These are phyloP conservation scores for Phaeoacremonium minimum DNA, from an alignment of 2,329 filamentous ascomycete genomes.

Conservation along the genomic window DNA sequence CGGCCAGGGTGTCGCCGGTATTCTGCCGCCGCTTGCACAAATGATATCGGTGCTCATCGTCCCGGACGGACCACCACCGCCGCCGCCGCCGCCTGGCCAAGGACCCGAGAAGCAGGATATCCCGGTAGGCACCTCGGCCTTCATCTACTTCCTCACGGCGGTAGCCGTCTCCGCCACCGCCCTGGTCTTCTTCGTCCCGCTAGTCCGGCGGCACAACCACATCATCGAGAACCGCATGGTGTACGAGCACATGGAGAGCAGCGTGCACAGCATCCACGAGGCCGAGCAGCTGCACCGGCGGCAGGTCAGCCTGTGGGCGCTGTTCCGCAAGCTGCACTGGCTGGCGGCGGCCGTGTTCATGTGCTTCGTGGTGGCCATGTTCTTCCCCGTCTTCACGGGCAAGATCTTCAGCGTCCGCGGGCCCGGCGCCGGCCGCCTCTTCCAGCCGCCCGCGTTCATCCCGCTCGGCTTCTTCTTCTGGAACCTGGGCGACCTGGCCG, in stretches of 20 bases:
- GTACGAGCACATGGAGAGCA: conserved; percentile 40
- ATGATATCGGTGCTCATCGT: conserved; percentile 76
- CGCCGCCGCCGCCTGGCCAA: conserved; percentile 1
- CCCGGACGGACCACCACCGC: conserved; percentile 28
- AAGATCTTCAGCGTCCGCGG: conserved; percentile 50
- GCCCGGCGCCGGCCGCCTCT: conserved; percentile 40
- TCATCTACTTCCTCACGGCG: conserved; percentile 87
- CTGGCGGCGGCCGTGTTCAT: conserved; percentile 72
- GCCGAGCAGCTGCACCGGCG: conserved; percentile 46
- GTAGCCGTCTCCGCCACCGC: conserved; percentile 69
- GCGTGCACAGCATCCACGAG: conserved; percentile 46
- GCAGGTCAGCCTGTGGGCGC: conserved; percentile 50
- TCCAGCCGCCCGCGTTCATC: conserved; percentile 76
- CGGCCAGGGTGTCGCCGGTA: conserved; percentile 87
- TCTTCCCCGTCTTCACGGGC: conserved; percentile 87
- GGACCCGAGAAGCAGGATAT: conserved; percentile 12
- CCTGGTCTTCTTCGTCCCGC: conserved; percentile 68
- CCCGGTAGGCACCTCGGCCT: conserved; percentile 63
- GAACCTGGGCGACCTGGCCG: conserved; percentile 83
- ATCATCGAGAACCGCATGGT: conserved; percentile 45
- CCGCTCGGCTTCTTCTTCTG: conserved; percentile 88
- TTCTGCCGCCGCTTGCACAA: conserved; percentile 82
- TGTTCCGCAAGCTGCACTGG: conserved; percentile 77
- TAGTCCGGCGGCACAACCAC: conserved; percentile 58
- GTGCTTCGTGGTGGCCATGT: conserved; percentile 84